Evolutionary conservation across 805 yeast species (phyloP), one percentile per base, ranked within the genome.

Genomic region (Yarrowia hollandica): DNA sequence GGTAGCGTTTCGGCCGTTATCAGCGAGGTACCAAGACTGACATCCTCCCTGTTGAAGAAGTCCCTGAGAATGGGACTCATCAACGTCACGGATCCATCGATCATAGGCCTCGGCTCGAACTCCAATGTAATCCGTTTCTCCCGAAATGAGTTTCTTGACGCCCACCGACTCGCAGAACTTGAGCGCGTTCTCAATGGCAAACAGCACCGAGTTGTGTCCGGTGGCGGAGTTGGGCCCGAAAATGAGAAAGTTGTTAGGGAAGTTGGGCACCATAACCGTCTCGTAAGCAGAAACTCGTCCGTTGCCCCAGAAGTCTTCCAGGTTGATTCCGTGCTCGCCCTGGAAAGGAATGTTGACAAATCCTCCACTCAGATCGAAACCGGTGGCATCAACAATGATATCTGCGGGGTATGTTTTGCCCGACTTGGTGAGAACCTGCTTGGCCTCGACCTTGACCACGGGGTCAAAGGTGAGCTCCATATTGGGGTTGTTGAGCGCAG

Each of bases 221-320:
- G 65, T 62, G n/a, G 63, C 63, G 15, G 59, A 37, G 34, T 63
- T 63, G 25, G 65, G 65, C 2, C 65, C 65, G 16, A 52, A 41
- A n/a, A 62, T 16, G 26, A 62, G 21, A 21, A 63, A 63, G 12
- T 52, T 21, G 42, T 63, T 63, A 15, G 65, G 65, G 38, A 58
- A 62, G 31, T 60, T 62, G 22, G 61, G 35, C 5, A 63, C 62
- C n/a, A 62, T 58, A 4, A 56, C 50, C 12, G 64, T 61, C 11
- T 63, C 62, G 38, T 63, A 63, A 4, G 64, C 64, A 2, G 64
- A 48, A 9, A 44, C 41, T 11, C 64, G 61, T 11, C 60, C 62
- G 16, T 46, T 23, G 11, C 28, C 41, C 65, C 65, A 63, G 16
- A 54, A 44, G 15, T 50, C 26, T 10, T 23, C 33, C 15, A 63